phyloP scores from a whole-genome alignment of 1,139 yeast genomes.

The Hanseniaspora sp. region DNA sequence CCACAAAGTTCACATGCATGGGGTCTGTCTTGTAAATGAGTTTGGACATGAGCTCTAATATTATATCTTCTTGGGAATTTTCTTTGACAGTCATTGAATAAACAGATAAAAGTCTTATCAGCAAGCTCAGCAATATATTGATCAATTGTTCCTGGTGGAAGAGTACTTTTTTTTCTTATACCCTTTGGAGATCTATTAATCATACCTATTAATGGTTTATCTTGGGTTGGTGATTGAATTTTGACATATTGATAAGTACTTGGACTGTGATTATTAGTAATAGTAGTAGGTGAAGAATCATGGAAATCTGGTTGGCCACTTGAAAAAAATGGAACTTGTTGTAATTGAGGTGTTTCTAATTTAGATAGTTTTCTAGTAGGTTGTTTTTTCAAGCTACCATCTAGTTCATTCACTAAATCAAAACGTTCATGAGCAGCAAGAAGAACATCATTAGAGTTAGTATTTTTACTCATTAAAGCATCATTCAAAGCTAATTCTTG shows the following conservation, averaged over 20 bases:
- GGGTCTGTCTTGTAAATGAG: slow-evolving; percentile 91
- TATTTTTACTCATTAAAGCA: neutral
- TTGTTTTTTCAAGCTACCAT: neutral
- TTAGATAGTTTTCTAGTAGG: slow-evolving; percentile 9
- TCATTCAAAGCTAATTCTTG: slow-evolving; percentile 5
- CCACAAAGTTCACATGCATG: slow-evolving; percentile 51
- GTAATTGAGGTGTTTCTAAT: slow-evolving; percentile 13
- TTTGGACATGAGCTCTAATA: slow-evolving; percentile 92
- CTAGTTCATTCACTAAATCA: neutral
- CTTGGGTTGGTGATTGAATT: slow-evolving; percentile 12
- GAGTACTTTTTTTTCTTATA: slow-evolving; percentile 44
- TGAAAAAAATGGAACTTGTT: slow-evolving; percentile 14
- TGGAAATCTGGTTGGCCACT: neutral
- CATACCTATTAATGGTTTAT: slow-evolving; percentile 14
- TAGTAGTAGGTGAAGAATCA: neutral
- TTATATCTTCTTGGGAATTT: slow-evolving; percentile 80
- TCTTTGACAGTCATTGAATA: slow-evolving; percentile 71
- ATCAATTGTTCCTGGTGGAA: slow-evolving; percentile 87
- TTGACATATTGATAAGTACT: slow-evolving; percentile 10
- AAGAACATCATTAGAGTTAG: neutral
- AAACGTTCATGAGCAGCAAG: neutral
- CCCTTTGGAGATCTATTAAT: slow-evolving; percentile 27
- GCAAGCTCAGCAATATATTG: slow-evolving; percentile 54
- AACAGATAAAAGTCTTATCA: slow-evolving; percentile 58
- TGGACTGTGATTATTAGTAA: neutral